Evolutionary conservation across 345 rosid genomes (phyloP).

Genomic region (Eucalyptus urophylla): DNA sequence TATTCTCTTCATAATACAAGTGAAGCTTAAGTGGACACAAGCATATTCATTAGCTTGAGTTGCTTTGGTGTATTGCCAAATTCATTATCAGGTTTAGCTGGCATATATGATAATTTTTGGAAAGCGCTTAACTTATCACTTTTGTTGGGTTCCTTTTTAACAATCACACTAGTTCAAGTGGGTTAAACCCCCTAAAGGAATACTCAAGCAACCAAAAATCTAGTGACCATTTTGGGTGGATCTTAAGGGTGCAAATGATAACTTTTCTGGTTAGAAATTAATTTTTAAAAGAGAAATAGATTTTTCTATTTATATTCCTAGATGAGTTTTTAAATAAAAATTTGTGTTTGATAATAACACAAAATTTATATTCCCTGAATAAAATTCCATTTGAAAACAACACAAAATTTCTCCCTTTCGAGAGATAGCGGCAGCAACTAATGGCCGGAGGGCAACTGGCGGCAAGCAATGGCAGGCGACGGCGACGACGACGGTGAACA

Average conservation of each 20-base stretch:
- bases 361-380: accelerated
- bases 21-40: not conserved
- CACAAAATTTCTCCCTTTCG: accelerated
- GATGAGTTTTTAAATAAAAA: accelerated
- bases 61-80: accelerated
- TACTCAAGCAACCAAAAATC: not conserved
- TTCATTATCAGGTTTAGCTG: not conserved
- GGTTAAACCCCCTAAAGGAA: not conserved
- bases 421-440: accelerated
- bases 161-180: not conserved
- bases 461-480: accelerated
- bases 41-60: not conserved
- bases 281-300: too few species aligned
- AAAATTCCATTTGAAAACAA: too few species aligned
- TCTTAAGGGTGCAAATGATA: accelerated
- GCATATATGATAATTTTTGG: not conserved
- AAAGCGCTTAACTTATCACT: not conserved
- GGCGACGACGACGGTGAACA: accelerated
- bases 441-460: too few species aligned
- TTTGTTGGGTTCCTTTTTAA: not conserved
- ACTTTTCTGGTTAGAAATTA: accelerated
- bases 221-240: not conserved
- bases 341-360: accelerated
- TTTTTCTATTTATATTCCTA: too few species aligned
- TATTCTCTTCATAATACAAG: not conserved